Conservation (phyloP, 2,329 filamentous ascomycete genomes). For the Aspergillus sp. region DNA sequence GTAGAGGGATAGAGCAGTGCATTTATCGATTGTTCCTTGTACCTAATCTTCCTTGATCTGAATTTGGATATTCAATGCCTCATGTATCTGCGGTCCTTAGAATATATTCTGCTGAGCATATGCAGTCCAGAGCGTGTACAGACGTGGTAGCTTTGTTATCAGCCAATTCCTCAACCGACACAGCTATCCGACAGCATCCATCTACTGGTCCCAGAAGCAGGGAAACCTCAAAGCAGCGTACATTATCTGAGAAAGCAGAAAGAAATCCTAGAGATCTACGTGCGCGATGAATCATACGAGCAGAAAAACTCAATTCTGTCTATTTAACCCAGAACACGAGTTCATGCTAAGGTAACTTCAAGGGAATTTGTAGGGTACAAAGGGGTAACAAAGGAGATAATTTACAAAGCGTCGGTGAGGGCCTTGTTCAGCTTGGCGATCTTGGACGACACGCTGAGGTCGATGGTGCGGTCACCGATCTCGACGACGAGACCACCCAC, state of each 20-base stretch:
- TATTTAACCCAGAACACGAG: slow-evolving; percentile 10
- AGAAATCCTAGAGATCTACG: too few species aligned
- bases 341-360: slow-evolving; percentile 9
- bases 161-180: too few species aligned
- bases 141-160: too few species aligned
- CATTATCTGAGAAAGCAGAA: too few species aligned
- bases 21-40: neutral
- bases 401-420: slow-evolving; percentile 94
- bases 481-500: slow-evolving; percentile 92
- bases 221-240: too few species aligned
- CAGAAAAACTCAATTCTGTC: slow-evolving; percentile 12
- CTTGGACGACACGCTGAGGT: slow-evolving; percentile 92
- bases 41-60: neutral
- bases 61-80: neutral
- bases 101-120: too few species aligned
- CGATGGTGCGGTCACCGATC: slow-evolving; percentile 96
- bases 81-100: too few species aligned
- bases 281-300: too few species aligned
- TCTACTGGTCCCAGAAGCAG: too few species aligned
- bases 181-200: too few species aligned
- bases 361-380: neutral
- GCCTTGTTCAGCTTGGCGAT: slow-evolving; percentile 99
- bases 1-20: neutral
- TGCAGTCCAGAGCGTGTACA: too few species aligned
- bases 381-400: slow-evolving; percentile 19